Percentiles rank a stretch among this genome's conserved stretches.
These are phyloP conservation scores for Phytophthora hybrid DNA, from an alignment of 352 stramenopile species.

Conservation along the genomic window DNA sequence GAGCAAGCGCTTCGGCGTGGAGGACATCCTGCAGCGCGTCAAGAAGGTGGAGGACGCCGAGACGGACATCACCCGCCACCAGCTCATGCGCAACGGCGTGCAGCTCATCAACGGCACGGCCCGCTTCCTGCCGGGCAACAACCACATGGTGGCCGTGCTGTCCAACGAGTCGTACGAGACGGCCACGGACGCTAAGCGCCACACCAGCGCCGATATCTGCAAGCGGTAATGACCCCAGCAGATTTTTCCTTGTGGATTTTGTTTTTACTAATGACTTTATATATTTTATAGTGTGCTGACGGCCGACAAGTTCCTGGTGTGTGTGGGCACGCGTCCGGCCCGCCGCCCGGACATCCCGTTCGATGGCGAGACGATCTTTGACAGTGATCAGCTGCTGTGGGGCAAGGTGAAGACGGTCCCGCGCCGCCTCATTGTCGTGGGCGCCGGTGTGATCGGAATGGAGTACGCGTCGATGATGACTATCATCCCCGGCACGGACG, in stretches of 20 bases:
- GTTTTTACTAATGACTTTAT: too few relatives aligned
- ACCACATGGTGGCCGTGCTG: conserved; percentile 85
- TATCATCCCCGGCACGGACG: conserved; percentile 89
- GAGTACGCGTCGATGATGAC: conserved; percentile 94
- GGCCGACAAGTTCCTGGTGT: conserved; percentile 88
- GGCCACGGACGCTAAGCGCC: conserved; percentile 75
- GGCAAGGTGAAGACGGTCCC: conserved; percentile 75
- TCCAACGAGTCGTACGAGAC: conserved; percentile 89
- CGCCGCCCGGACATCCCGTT: conserved; percentile 86
- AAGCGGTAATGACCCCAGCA: conserved; percentile 79
- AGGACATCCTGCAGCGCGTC: conserved; percentile 87
- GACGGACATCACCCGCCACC: conserved; percentile 87
- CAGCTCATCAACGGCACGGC: conserved; percentile 85
- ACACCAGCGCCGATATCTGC: conserved; percentile 83
- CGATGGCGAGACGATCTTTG: conserved; percentile 87
- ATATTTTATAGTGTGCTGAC: conserved; percentile 69
- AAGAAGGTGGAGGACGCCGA: conserved; percentile 85
- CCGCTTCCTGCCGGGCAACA: conserved; percentile 73
- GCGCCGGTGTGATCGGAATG: conserved; percentile 92
- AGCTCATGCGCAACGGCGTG: conserved; percentile 83
- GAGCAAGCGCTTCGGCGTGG: conserved; percentile 76
- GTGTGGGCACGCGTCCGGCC: conserved; percentile 86
- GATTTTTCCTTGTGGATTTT: too few relatives aligned
- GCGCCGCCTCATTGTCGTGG: conserved; percentile 83
- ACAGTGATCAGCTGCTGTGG: conserved; percentile 89